Percentiles rank a stretch among this genome's conserved stretches.
These are phyloP conservation scores for Hypomontagnella submonticulosa DNA, from an alignment of 495 filamentous ascomycete species.

Conservation along the genomic window DNA sequence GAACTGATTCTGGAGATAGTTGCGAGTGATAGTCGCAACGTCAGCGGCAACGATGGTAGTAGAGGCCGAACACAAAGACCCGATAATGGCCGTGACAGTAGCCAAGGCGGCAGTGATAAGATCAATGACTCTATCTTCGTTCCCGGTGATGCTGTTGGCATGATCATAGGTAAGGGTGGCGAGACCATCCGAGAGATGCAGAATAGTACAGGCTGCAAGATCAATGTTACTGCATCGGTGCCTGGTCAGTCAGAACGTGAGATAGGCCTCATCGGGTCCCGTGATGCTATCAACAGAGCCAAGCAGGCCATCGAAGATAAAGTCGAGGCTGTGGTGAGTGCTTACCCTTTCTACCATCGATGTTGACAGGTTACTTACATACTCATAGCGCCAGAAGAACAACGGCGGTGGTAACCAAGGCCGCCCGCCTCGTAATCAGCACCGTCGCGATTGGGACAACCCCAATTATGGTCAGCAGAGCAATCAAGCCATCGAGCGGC, in stretches of 20 bases:
- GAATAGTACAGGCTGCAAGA: conserved; percentile 82
- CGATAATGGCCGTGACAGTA: conserved; percentile 47
- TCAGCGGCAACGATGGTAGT: conserved; percentile 46
- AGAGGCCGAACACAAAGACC: conserved; percentile 43
- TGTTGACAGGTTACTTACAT: conserved; percentile 42
- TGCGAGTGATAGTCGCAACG: conserved; percentile 79
- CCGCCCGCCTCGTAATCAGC: conserved; percentile 54
- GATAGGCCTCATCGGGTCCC: conserved; percentile 79
- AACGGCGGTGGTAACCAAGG: conserved; percentile 58
- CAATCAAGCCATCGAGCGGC: conserved; percentile 37
- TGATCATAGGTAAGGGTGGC: conserved; percentile 90
- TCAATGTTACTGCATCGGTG: conserved; percentile 82
- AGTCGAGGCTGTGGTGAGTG: conserved; percentile 81
- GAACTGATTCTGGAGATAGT: conserved; percentile 88
- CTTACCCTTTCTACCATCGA: conserved; percentile 10
- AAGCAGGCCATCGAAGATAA: conserved; percentile 85
- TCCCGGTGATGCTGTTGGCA: conserved; percentile 85
- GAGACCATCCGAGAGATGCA: conserved; percentile 92
- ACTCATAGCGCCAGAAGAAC: conserved; percentile 62
- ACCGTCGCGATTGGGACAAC: conserved; percentile 57
- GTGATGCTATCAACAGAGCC: conserved; percentile 76
- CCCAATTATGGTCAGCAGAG: conserved; percentile 52
- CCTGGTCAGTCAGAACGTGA: conserved; percentile 77
- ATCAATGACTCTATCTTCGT: conserved; percentile 82
- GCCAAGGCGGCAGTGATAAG: conserved; percentile 65